Evolutionary conservation across 768 basidiomycete species (phyloP), one percentile per base, ranked within the genome.

Genomic region (Suillus brevipes): DNA sequence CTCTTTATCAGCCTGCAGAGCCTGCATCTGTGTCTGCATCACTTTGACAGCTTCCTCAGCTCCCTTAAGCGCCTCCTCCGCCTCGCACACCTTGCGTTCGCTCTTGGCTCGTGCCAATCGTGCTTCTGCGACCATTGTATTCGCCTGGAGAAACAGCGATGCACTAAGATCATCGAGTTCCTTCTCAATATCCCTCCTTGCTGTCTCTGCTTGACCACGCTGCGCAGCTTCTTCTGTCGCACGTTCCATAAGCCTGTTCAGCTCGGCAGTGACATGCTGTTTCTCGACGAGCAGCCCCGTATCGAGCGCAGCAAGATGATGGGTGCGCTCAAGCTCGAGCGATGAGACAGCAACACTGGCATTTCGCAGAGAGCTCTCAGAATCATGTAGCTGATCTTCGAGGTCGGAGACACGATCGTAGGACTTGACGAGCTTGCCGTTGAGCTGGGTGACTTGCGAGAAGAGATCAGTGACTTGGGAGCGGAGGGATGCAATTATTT

Each of bases 111-210:
- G 80, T 18, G 75, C 79, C 65, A 88, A 83, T 18, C 95, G 85
- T 25, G 96, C 97, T 73, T 94, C 91, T 0, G 93, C 94, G n/a
- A 99, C 97, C 97, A 99, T 99, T 7, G 85, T 89, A 75, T 99
- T 99, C 7, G 97, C 97, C 78, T 97, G 91, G 60, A 87, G 85
- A 72, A 99, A 99, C 20, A 99, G 81, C 57, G 80, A 85, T 18
- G 95, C 94, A 67, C 95, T 95, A 66, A 99, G 88, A 75, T 97
- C 94, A 73, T 97, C 95, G 60, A 99, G 81, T 66, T 99, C 97
- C 78, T 90, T 88, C 80, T 99, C 97, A 60, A 99, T 97, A 67
- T 87, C 87, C 1, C 75, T 80, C 40, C 89, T 85, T 6, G 94
- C 95, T 59, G 81, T 87, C 77, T 97, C 96, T 1, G 96, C 96